These are phyloP conservation scores for Tetrahymena thermophila DNA, from an alignment of 73 alveolate genomes.

Conservation along the genomic window DNA sequence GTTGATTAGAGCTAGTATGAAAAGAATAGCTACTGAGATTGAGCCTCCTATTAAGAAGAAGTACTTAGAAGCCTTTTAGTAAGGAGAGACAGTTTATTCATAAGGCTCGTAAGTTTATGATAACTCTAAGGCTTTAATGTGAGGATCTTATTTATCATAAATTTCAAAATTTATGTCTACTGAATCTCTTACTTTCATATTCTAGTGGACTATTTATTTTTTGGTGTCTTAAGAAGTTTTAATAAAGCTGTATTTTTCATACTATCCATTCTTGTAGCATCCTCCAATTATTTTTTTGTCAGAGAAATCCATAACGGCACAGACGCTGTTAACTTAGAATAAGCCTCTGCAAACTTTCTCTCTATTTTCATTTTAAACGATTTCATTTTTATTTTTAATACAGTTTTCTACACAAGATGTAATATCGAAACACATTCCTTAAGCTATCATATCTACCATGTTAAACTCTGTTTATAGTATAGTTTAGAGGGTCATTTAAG, in stretches of 20 bases:
- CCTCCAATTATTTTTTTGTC: neutral
- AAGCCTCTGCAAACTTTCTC: neutral
- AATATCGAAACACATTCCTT: neutral
- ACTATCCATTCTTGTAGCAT: neutral
- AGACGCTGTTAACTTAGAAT: neutral
- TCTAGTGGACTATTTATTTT: neutral
- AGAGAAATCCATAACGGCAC: neutral
- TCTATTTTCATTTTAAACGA: neutral
- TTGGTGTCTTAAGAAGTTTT: neutral
- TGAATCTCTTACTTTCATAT: neutral
- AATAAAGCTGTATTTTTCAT: neutral
- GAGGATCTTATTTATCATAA: neutral
- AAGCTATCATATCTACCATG: neutral
- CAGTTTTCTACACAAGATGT: neutral
- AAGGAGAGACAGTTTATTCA: neutral
- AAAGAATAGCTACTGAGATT: neutral
- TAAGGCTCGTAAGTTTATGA: neutral
- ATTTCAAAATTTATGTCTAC: neutral
- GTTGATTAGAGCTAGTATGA: neutral
- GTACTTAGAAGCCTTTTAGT: neutral
- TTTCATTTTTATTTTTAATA: neutral
- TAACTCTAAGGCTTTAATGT: neutral
- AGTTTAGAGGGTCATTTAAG: neutral
- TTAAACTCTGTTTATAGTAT: neutral
- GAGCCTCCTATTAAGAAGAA: neutral